Base-by-base conservation (phyloP, 352 stramenopile species). In the Globisporangium acanthophoron region DNA sequence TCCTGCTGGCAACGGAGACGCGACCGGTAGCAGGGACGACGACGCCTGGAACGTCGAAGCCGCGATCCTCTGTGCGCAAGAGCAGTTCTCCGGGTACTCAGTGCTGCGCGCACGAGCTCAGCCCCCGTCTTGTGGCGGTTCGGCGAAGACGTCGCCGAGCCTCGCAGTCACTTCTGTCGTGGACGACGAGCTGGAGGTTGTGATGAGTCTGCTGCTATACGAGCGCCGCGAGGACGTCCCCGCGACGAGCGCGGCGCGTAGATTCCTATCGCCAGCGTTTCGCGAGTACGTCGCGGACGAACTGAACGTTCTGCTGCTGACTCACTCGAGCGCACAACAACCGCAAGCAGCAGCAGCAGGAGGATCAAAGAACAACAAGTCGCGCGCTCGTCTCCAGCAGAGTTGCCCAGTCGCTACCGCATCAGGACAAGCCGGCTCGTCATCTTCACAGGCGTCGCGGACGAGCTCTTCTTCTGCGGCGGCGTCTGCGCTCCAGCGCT, bases 201-300 rank as follows among this genome's bases (percentile, higher is more conserved):
- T 59, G 24, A 76, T 80, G 66, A 80, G 63, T 37, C 54, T 82
- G 44, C 58, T 79, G 15, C 41, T 82, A 11, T 74, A 78, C 41
- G 55, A 71, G 24, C 55, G 58, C 33, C 66, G 54, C 11, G 67
- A 67, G 15, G 63, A 43, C 33, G 59, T 82, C 27, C 73, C 73
- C 1, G 13, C 35, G 15, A 41, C 62, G 18, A 75, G 58, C 50
- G 57, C 47, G 2, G 70, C 69, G 29, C 59, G 27, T 1, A 70
- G 62, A 43, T 80, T 80, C 54, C 52, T 84, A 37, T 71, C 59
- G 8, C 31, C 48, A 1, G 54, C 55, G 6, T 85, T 85, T 40
- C 74, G 74, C 2, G 72, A 80, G 15, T 62, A 66, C 6, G 74
- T 85, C 24, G 70, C 70, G 4, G 74, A 80, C 18, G 47, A 77